Conservation (phyloP, 257 asterid genomes). For the Forsythia suspensa region DNA sequence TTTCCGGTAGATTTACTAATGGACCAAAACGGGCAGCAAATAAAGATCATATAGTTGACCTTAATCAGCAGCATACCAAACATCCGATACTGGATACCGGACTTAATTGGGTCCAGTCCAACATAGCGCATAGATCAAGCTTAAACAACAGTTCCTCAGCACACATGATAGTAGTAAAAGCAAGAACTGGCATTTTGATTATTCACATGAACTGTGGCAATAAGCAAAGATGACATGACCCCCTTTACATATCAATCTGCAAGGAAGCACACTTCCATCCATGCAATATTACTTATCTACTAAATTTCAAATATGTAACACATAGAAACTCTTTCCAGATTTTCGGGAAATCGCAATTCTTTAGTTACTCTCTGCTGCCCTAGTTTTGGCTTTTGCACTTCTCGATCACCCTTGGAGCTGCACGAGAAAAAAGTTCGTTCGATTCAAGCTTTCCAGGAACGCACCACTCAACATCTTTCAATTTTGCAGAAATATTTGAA, state of each 20-base stretch:
- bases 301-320: neutral
- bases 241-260: constrained; percentile 32
- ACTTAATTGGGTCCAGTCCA: neutral
- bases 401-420: neutral
- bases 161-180: neutral
- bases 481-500: neutral
- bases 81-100: neutral
- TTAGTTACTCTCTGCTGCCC: neutral
- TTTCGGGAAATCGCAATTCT: constrained; percentile 3
- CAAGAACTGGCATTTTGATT: neutral
- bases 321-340: neutral
- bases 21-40: too few relatives aligned
- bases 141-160: neutral
- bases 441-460: neutral
- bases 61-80: neutral
- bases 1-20: too few relatives aligned
- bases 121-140: neutral
- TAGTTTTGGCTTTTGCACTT: constrained; percentile 30
- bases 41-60: too few relatives aligned
- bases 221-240: constrained; percentile 9
- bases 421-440: neutral
- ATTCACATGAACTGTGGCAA: constrained; percentile 3
- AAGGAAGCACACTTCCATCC: constrained; percentile 24
- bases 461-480: neutral
- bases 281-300: constrained; percentile 18